These are phyloP conservation scores for Nephelium lappaceum DNA, from an alignment of 345 rosid species.

Conservation along the genomic window DNA sequence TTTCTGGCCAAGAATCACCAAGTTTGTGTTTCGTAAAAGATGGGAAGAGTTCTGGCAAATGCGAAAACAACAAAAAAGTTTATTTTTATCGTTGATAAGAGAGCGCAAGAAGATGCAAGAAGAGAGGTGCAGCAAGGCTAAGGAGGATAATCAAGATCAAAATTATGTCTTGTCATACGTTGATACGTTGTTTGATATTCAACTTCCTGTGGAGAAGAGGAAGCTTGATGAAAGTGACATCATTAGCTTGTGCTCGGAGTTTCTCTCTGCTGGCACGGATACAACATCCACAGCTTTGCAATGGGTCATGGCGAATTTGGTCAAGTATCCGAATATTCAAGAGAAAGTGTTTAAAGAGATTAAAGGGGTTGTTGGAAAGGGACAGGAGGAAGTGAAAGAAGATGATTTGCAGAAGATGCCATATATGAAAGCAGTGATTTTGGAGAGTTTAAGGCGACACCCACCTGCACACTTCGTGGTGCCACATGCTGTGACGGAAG, in stretches of 20 bases:
- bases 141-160: neutral
- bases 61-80: constrained; percentile 14
- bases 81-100: constrained; percentile 41
- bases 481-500: constrained; percentile 21
- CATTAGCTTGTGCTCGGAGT: neutral
- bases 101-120: constrained; percentile 25
- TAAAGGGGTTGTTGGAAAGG: neutral
- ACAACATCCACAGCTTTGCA: constrained; percentile 26
- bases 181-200: constrained; percentile 37
- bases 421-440: constrained; percentile 20
- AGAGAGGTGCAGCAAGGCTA: neutral
- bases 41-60: constrained; percentile 28
- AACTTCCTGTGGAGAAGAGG: constrained; percentile 31
- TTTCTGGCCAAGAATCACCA: constrained; percentile 33
- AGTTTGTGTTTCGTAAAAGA: constrained; percentile 12
- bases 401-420: constrained; percentile 16
- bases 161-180: constrained; percentile 26
- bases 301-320: constrained; percentile 33
- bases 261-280: constrained; percentile 23
- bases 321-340: constrained; percentile 21
- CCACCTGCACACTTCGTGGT: constrained; percentile 18
- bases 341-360: constrained; percentile 13
- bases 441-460: constrained; percentile 24
- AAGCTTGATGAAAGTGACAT: neutral
- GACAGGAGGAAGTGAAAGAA: neutral